A percentile compares a stretch with the other conserved stretches of the same genome.
These are phyloP conservation scores for Crepidotus variabilis DNA, from an alignment of 768 basidiomycete genomes.

Conservation along the genomic window DNA sequence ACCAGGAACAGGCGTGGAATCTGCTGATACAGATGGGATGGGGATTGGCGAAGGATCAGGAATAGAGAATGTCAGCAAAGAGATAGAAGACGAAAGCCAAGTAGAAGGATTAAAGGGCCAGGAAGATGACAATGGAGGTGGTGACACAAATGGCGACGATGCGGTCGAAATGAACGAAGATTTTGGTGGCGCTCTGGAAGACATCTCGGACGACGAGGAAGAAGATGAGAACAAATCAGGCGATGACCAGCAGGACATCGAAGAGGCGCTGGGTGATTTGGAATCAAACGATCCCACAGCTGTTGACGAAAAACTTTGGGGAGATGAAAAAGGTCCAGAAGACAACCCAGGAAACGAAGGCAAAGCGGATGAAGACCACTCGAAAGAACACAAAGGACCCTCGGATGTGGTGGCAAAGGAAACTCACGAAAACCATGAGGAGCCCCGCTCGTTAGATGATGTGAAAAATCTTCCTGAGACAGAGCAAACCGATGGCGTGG, in stretches of 20 bases:
- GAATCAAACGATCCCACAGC: constrained; percentile 80
- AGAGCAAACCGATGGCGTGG: constrained; percentile 7
- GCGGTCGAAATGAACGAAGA: constrained; percentile 92
- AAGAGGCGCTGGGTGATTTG: constrained; percentile 81
- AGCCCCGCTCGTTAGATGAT: constrained; percentile 22
- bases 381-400: constrained; percentile 40
- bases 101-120: constrained; percentile 89
- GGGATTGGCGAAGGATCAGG: constrained; percentile 90
- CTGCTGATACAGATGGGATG: constrained; percentile 60
- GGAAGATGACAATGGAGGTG: constrained; percentile 41
- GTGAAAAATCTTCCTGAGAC: not conserved
- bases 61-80: constrained; percentile 83
- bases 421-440: constrained; percentile 33
- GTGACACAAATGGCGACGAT: constrained; percentile 56
- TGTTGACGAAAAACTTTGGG: constrained; percentile 97
- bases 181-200: constrained; percentile 83
- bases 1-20: constrained; percentile 39
- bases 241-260: constrained; percentile 59
- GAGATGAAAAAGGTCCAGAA: constrained; percentile 66
- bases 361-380: constrained; percentile 59
- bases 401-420: constrained; percentile 85
- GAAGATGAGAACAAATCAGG: constrained; percentile 48
- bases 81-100: constrained; percentile 95
- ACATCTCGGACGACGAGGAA: constrained; percentile 60
- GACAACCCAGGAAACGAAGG: constrained; percentile 48